Base-by-base conservation (phyloP, 768 basidiomycete species). In the Leccinum fibrillosum region DNA sequence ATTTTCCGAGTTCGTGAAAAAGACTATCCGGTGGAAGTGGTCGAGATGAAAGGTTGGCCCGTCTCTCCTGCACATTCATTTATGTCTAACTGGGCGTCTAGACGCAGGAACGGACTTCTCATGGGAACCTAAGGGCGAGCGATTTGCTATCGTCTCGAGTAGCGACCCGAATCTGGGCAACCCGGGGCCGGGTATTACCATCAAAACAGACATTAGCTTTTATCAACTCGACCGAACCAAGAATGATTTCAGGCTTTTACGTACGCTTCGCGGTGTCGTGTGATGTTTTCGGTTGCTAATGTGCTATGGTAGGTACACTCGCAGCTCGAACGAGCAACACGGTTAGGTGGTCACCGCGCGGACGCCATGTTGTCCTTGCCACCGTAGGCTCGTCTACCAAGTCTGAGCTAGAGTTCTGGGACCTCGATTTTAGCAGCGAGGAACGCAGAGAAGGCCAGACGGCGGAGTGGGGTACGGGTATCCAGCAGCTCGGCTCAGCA, bases 371-470 rank as follows among this genome's bases (percentile, higher is more conserved):
- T 58, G 90, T 97, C 54, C 84, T 98, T 59, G 95, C 95, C 23
- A 98, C 95, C 44, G 90, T 98, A 57, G 97, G 96, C 26, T 95
- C 92, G 9, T 89, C 92, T 11, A 86, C 83, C 66, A 98, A 98
- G 77, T 98, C 93, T 9, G 97, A 98, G 74, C 82, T 99, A 28
- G 96, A 98, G 72, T 99, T 98, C 76, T 99, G 92, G 94, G 97
- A 99, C 74, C 81, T 98, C 47, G 97, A 99, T 77, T 95, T 97
- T 72, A 88, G 83, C 62, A 80, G 79, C 59, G 84, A 86, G 57
- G 80, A 80, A 12, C 74, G 76, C 32, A 74, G 78, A 60, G 76
- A 82, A 64, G 66, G 73, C 9, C 79, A 81, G 62, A 66, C 69
- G 28, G 74, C 78, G 3, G 95, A 96, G 50, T 93, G 92, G 85